A percentile compares a stretch with the other conserved stretches of the same genome.
Evolutionary conservation across 139 green algal species (phyloP).

Genomic region (Chlamydomonas incerta): DNA sequence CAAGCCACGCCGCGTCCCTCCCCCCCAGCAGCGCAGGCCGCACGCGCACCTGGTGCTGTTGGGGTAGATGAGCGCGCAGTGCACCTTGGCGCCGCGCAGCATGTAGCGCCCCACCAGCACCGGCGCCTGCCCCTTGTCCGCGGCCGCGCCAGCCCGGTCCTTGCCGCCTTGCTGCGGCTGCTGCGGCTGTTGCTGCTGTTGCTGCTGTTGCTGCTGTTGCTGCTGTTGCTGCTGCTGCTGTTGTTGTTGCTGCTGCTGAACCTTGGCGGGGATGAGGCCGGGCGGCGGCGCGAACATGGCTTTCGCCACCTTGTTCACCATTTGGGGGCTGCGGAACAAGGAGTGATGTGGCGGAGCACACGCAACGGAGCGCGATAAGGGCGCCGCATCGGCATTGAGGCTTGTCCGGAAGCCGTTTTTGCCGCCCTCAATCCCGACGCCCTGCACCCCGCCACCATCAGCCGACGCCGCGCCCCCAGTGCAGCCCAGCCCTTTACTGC

Average conservation of each 20-base stretch:
- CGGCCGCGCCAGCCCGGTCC: neutral
- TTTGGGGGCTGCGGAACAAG: conserved; percentile 38
- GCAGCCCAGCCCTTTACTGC: too few relatives aligned
- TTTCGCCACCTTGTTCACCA: conserved; percentile 66
- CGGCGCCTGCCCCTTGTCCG: neutral
- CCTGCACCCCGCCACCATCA: too few relatives aligned
- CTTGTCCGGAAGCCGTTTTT: too few relatives aligned
- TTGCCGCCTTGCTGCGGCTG: neutral
- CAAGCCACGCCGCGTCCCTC: too few relatives aligned
- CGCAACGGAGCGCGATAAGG: too few relatives aligned
- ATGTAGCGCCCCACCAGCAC: conserved; percentile 7
- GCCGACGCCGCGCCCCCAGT: too few relatives aligned
- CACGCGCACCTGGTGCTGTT: conserved; percentile 46
- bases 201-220: too few relatives aligned
- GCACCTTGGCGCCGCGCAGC: conserved; percentile 50
- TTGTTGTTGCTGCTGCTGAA: neutral
- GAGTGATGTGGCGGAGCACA: too few relatives aligned
- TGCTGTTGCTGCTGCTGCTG: neutral
- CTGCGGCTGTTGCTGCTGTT: neutral
- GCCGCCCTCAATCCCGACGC: too few relatives aligned
- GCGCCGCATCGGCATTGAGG: too few relatives aligned
- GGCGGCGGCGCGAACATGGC: conserved; percentile 39
- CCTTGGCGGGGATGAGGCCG: neutral
- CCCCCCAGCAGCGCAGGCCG: too few relatives aligned
- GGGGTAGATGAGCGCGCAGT: conserved; percentile 67